These are phyloP conservation scores for Myotisia sp. DNA, from an alignment of 2,329 filamentous ascomycete genomes.

Conservation along the genomic window DNA sequence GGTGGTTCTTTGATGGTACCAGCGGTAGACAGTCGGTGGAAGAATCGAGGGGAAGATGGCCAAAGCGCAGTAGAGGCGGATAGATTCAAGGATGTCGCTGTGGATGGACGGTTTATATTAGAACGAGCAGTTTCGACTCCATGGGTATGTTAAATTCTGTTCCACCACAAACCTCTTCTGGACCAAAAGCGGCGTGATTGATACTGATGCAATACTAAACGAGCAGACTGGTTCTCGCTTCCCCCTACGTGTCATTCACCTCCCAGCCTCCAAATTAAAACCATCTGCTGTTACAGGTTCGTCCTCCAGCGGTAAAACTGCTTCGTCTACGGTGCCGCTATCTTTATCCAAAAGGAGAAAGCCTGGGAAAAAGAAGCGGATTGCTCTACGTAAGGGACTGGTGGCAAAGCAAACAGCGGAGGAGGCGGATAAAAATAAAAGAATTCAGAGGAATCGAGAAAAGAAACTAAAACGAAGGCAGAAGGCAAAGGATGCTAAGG, in stretches of 20 bases:
- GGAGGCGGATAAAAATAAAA: slow-evolving; percentile 13
- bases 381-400: slow-evolving; percentile 25
- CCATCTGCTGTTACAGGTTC: slow-evolving; percentile 15
- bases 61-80: neutral
- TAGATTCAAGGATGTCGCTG: slow-evolving; percentile 25
- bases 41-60: slow-evolving; percentile 9
- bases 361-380: slow-evolving; percentile 30
- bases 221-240: slow-evolving; percentile 31
- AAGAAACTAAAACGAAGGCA: slow-evolving; percentile 13
- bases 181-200: no score
- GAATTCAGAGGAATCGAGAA: slow-evolving; percentile 13
- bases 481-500: slow-evolving; percentile 13
- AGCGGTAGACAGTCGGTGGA: neutral
- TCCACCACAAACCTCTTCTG: no score
- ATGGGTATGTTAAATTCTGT: slow-evolving; percentile 28
- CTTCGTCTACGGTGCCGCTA: neutral
- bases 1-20: neutral
- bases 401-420: slow-evolving; percentile 17
- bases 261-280: slow-evolving; percentile 17
- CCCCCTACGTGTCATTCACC: slow-evolving; percentile 27
- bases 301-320: slow-evolving; percentile 8
- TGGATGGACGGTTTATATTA: slow-evolving; percentile 22
- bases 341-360: slow-evolving; percentile 20
- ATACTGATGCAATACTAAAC: no score
- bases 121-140: slow-evolving; percentile 17